These are phyloP conservation scores for Serendipita indica DNA, from an alignment of 768 basidiomycete genomes.

Conservation along the genomic window DNA sequence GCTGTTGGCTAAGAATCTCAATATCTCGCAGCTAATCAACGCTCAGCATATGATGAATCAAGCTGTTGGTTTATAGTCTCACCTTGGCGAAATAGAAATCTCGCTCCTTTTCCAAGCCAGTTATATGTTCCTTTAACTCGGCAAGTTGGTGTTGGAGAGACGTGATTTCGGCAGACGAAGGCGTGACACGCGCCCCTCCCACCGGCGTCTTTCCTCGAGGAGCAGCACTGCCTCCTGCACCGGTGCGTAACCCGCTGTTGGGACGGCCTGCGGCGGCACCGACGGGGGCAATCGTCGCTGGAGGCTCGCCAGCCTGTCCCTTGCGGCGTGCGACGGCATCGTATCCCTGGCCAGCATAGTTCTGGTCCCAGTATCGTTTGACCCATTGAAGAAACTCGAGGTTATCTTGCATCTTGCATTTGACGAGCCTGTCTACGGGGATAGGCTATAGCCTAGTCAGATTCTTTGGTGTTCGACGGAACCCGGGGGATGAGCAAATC, in stretches of 20 bases:
- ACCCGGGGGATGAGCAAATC: not conserved
- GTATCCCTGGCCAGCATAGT: conserved; percentile 77
- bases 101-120: conserved; percentile 89
- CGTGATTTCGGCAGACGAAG: conserved; percentile 51
- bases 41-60: not conserved
- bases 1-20: conserved; percentile 80
- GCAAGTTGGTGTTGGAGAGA: conserved; percentile 60
- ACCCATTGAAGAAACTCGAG: conserved; percentile 98
- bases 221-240: conserved; percentile 23
- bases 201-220: conserved; percentile 63
- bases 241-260: conserved; percentile 20
- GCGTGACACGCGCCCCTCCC: conserved; percentile 44
- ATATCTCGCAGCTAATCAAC: conserved; percentile 71
- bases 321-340: conserved; percentile 71
- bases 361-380: conserved; percentile 88
- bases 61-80: conserved; percentile 15
- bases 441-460: conserved; percentile 50
- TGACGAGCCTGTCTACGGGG: conserved; percentile 82
- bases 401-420: conserved; percentile 99
- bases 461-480: not conserved
- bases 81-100: conserved; percentile 99
- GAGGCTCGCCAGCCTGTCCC: conserved; percentile 60
- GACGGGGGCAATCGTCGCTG: conserved; percentile 65
- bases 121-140: conserved; percentile 68
- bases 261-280: conserved; percentile 27